Base-by-base conservation (phyloP, 768 basidiomycete species). In the Amanita muscaria region DNA sequence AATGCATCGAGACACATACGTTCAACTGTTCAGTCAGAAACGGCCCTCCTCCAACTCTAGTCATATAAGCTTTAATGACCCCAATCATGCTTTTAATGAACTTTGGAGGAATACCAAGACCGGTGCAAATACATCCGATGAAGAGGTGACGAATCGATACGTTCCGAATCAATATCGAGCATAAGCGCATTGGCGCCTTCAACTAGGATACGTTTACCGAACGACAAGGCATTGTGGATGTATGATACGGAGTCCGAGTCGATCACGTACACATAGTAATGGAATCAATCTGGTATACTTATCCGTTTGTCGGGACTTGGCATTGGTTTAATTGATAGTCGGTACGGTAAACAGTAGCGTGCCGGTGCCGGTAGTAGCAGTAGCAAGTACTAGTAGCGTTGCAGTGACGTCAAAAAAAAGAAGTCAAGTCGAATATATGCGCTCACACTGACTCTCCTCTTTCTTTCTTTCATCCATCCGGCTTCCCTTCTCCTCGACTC, bases 121-220 rank as follows among this genome's bases (percentile, higher is more conserved):
- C 96, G 12, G 93, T 98, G 67, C 88, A 91, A 27, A 97, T 91
- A 40, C 96, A 96, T 23, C 96, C 96, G 47, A 98, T 85, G 24
- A 93, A 8, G 91, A 94, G 0, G 96, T 99, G 50, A 99, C 96
- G 63, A 73, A 99, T 1, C 96, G 96, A 63, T 99, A 99, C 4
- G 96, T 99, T 21, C 96, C 96, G 58, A 87, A 64, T 99, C 96
- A 52, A 99, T 70, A 59, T 99, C 96, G 47, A 99, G 83, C 96
- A 99, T 96, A 48, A 98, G 70, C 2, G 96, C 96, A 59, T 99
- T 98, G 43, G 96, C 96, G 21, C 96, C 96, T 61, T 99, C 96
- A 46, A 98, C 88, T 24, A 99, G 80, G 35, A 98, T 69, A 31
- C 67, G 76, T 66, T 94, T 97, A 40, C 79, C 77, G 11, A 75